phyloP scores from a whole-genome alignment of 2,329 filamentous ascomycete species.

The Beauveria pseudobassiana region DNA sequence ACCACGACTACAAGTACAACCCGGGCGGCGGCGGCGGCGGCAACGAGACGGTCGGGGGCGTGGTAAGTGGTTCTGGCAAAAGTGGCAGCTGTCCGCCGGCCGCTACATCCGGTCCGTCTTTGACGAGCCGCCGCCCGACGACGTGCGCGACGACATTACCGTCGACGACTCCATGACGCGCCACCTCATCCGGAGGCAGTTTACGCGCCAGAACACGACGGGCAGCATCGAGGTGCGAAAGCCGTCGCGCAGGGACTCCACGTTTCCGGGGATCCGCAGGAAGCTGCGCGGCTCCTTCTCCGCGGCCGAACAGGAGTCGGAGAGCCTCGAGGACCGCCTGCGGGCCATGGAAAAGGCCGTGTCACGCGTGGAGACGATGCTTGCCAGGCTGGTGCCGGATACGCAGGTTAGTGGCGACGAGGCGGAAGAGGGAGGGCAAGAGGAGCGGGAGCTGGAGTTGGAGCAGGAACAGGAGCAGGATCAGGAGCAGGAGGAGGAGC shows the following conservation, averaged over 20 bases:
- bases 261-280: slow-evolving; percentile 42
- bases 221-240: slow-evolving; percentile 19
- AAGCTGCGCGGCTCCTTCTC: slow-evolving; percentile 43
- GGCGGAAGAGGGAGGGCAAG: slow-evolving; percentile 20
- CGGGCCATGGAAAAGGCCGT: slow-evolving; percentile 43
- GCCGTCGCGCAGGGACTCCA: slow-evolving; percentile 46
- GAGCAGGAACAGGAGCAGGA: slow-evolving; percentile 22
- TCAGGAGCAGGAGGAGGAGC: slow-evolving; percentile 22
- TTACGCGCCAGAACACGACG: slow-evolving; percentile 37
- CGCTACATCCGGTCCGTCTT: slow-evolving; percentile 68
- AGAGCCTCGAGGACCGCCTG: slow-evolving; percentile 37
- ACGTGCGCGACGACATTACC: slow-evolving; percentile 47
- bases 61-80: slow-evolving; percentile 53
- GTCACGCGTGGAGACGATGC: slow-evolving; percentile 40
- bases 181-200: slow-evolving; percentile 51
- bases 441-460: slow-evolving; percentile 18
- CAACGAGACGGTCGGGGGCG: slow-evolving; percentile 13
- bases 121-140: slow-evolving; percentile 59
- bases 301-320: slow-evolving; percentile 35
- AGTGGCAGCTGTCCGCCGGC: slow-evolving; percentile 61
- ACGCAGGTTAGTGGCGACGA: slow-evolving; percentile 17
- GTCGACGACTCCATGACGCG: slow-evolving; percentile 52
- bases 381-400: slow-evolving; percentile 30
- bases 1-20: slow-evolving; percentile 11
- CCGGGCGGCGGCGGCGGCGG: slow-evolving; percentile 8